Evolutionary conservation across 192 early-diverging fungal genomes (phyloP), one percentile per base, ranked within the genome.

Genomic region (Podila minutissima): DNA sequence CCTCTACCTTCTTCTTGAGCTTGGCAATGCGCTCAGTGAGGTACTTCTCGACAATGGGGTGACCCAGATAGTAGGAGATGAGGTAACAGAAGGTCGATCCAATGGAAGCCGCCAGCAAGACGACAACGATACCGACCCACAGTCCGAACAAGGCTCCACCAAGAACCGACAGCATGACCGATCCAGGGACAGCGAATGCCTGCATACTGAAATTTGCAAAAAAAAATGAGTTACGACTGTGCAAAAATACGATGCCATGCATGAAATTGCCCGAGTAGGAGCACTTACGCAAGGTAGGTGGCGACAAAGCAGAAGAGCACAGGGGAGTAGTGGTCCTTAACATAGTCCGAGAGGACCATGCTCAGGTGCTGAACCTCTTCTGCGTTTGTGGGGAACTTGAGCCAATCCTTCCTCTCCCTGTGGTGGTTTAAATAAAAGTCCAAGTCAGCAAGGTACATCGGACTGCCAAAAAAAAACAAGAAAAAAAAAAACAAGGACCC

Each of bases 161-260:
- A 28, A 90, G 81, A 13, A 90, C 82, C 32, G 84, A 86, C 11
- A 90, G 75, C 89, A 87, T 88, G 78, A 89, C 82, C 4, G 86
- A 83, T 51, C 89, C 89, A 46, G 89, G 89, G 57, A 90, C 83
- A 20, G 89, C 86, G 26, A 90, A 90, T 5, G 84, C 83, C 49
- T 90, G 89, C n/a, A 90, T 67, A 20, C 89, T 55, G 38, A 41
- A 41, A 3, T 55, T 22, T 55, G 9, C 20, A 13, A 41, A 13
- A 41, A 32, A 32, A n/a, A n/a, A n/a, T 46, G 41, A 46, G 41
- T 17, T 46, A 17, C 41, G 15, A 11, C 13, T 0, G 55, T 41
- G 6, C 41, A 46, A 46, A 46, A 46, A 46, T 46, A 17, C 41
- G 4, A 46, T 4, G 3, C 13, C 41, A 46, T 46, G 15, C 41